phyloP scores from a whole-genome alignment of 768 basidiomycete genomes.

The Termitomyces sp. region DNA sequence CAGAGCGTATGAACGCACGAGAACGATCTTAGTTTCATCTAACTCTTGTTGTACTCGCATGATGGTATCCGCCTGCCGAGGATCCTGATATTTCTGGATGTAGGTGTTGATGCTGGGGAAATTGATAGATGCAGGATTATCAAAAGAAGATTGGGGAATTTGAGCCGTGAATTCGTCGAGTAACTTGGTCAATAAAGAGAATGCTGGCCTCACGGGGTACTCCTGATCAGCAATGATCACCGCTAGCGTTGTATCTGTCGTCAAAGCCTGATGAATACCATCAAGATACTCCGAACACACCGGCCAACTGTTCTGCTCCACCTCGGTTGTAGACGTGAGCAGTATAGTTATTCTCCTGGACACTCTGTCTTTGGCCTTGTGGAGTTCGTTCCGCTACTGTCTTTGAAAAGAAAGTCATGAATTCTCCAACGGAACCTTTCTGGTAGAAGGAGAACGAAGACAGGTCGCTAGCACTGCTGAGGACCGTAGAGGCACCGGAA shows the following conservation, averaged over 20 bases:
- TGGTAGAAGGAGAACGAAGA: constrained; percentile 95
- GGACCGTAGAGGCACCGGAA: constrained; percentile 53
- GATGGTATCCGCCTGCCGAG: constrained; percentile 93
- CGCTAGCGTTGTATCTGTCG: constrained; percentile 34
- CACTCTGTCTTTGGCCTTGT: constrained; percentile 85
- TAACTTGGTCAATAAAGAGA: constrained; percentile 89
- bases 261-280: constrained; percentile 6
- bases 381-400: constrained; percentile 87
- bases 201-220: constrained; percentile 94
- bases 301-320: constrained; percentile 79
- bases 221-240: constrained; percentile 94
- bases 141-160: constrained; percentile 66
- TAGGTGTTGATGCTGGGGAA: constrained; percentile 77
- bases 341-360: constrained; percentile 90
- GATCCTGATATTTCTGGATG: constrained; percentile 93
- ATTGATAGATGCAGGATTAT: constrained; percentile 59
- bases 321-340: constrained; percentile 93
- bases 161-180: constrained; percentile 88
- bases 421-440: constrained; percentile 80
- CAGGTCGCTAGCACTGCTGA: constrained; percentile 71
- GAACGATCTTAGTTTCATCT: constrained; percentile 97
- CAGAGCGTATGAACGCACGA: constrained; percentile 50
- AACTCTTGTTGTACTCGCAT: constrained; percentile 98
- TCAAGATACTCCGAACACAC: constrained; percentile 33
- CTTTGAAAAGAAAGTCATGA: constrained; percentile 90